Evolutionary conservation across 106 monocot genomes (phyloP), one percentile per base, ranked within the genome.

Genomic region (Allium cepa): DNA sequence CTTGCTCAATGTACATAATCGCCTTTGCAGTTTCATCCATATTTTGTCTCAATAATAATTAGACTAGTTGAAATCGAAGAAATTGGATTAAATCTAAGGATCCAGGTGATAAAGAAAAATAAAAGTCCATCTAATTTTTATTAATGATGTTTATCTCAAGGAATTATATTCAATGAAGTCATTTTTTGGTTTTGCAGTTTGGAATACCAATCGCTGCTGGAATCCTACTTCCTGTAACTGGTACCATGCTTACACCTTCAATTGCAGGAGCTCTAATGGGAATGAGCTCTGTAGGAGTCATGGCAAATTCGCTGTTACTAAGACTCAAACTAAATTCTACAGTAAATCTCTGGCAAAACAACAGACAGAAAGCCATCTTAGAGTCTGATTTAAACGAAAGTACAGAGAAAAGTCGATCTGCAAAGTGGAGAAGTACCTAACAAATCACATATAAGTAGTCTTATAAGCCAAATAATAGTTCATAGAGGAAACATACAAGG

Each of bases 261-360:
- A 87, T 99, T 77, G 92, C 97, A 59, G 97, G 97, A 56, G 97
- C 89, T 59, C 75, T 99, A 17, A 99, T 99, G 97, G 92, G 97
- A 66, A 75, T 93, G 51, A 93, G 92, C 75, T 99, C 97, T 26
- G 82, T 99, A 7, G 97, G 90, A 49, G 97, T 99, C 47, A 99
- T 99, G 97, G 79, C 90, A 50, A 99, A 99, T 72, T 99, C 97
- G 18, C 78, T 99, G 62, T 76, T 90, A 51, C 71, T 99, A 68
- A 80, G 84, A 61, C 49, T 99, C 46, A 89, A 79, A 63, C 68
- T 92, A 45, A 66, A 67, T 47, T 50, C 66, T 52, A 49, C 56
- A 13, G 17, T 71, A 55, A 80, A 69, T 2, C 62, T 85, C 17
- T 75, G 17, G 9, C 57, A 69, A 26, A 53, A 84, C 62, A 56